phyloP scores from a whole-genome alignment of 1,284 basidiomycete species.

The Microbotryum intermedium region DNA sequence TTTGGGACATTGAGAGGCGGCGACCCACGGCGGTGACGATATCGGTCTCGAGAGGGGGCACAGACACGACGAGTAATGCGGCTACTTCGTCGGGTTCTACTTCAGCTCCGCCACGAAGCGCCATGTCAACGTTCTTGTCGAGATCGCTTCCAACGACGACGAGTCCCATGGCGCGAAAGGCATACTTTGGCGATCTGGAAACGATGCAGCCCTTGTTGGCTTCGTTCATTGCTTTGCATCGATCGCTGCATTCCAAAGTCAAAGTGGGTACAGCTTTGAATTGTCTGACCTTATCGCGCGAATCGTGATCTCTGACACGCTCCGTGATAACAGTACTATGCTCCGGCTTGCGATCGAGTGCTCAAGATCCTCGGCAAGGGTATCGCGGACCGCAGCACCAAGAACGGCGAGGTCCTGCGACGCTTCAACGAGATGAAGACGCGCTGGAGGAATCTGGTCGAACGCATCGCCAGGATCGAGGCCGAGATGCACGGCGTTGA shows the following conservation, averaged over 20 bases:
- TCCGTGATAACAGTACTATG: conserved; percentile 57
- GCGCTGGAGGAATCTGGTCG: conserved; percentile 60
- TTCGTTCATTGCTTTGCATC: conserved; percentile 4
- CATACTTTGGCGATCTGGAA: conserved; percentile 1
- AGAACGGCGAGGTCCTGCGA: conserved; percentile 86
- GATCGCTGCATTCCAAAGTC: conserved; percentile 17
- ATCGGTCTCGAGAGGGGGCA: not conserved
- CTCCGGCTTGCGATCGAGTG: conserved; percentile 83
- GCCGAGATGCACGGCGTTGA: conserved; percentile 68
- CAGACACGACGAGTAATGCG: too few species aligned
- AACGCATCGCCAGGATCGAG: conserved; percentile 52
- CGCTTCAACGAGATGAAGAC: conserved; percentile 75
- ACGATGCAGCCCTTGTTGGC: conserved; percentile 4
- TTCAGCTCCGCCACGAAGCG: too few species aligned
- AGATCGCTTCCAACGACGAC: too few species aligned
- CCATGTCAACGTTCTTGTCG: too few species aligned
- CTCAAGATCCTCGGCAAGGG: conserved; percentile 88
- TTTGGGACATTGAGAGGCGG: conserved; percentile 3
- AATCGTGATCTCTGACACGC: not conserved
- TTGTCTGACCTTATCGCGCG: not conserved
- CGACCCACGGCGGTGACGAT: not conserved
- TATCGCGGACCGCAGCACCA: conserved; percentile 77
- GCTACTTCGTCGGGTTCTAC: too few species aligned
- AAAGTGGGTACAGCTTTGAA: not conserved
- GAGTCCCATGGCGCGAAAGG: not conserved